Conservation (phyloP, 2,329 filamentous ascomycete species). For the Taxawa tesnikishii region DNA sequence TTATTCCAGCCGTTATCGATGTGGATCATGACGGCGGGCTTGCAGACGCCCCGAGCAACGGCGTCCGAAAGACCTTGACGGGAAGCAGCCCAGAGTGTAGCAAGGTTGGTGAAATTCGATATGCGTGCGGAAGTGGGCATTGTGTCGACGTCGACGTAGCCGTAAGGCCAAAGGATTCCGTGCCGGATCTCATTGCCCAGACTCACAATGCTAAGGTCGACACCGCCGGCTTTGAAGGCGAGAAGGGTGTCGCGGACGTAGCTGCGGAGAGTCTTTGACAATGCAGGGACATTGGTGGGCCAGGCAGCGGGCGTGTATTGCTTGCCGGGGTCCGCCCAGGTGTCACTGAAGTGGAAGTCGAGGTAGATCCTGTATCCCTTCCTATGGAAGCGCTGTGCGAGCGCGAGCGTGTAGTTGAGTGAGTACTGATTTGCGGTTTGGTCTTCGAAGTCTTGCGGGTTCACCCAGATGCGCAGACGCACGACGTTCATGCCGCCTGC, state of each 20-base stretch:
- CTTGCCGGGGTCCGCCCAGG: constrained; percentile 25
- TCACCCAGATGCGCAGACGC: constrained; percentile 19
- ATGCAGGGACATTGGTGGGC: constrained; percentile 14
- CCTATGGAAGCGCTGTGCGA: constrained; percentile 20
- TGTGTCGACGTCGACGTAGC: constrained; percentile 20
- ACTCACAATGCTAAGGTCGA: constrained; percentile 28
- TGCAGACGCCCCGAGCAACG: constrained; percentile 14
- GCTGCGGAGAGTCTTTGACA: constrained; percentile 17
- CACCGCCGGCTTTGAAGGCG: constrained; percentile 25
- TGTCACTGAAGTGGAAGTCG: constrained; percentile 18
- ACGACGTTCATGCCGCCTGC: constrained; percentile 23
- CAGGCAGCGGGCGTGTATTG: constrained; percentile 21
- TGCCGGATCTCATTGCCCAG: constrained; percentile 26
- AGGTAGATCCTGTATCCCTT: constrained; percentile 24
- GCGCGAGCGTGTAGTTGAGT: constrained; percentile 19
- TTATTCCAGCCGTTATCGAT: constrained; percentile 18
- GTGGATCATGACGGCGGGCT: constrained; percentile 21
- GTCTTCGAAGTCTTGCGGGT: constrained; percentile 13
- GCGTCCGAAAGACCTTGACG: constrained; percentile 18
- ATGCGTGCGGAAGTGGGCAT: constrained; percentile 19
- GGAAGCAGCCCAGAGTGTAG: constrained; percentile 17
- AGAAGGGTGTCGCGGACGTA: constrained; percentile 24
- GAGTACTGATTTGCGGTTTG: constrained; percentile 10
- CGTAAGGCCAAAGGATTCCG: constrained; percentile 24
- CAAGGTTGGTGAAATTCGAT: constrained; percentile 20